These are phyloP conservation scores for Prunus mira DNA, from an alignment of 306 rosid genomes.

Conservation along the genomic window DNA sequence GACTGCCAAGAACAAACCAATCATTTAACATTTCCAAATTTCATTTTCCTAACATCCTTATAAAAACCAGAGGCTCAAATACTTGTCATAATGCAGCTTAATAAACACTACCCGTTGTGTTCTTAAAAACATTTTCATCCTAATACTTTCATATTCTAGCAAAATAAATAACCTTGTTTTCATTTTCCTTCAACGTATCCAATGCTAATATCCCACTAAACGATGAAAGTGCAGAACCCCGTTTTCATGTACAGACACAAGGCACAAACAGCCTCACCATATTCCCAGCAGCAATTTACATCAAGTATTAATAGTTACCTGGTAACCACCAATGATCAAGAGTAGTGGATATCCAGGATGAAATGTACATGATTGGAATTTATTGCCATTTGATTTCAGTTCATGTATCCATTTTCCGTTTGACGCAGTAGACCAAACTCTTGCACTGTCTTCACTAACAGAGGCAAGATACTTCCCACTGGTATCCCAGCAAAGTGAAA, in stretches of 20 bases:
- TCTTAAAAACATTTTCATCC: no score
- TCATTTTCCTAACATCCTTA: background rate
- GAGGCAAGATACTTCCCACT: constrained; percentile 54
- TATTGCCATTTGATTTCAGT: constrained; percentile 46
- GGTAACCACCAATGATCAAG: constrained; percentile 53
- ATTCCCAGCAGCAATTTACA: background rate
- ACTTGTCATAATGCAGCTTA: background rate
- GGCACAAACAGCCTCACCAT: background rate
- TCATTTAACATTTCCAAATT: background rate
- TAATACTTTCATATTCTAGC: no score
- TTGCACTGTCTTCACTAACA: constrained; percentile 55
- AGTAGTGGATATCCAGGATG: constrained; percentile 45
- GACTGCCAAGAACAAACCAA: constrained; percentile 31
- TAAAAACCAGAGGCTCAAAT: background rate
- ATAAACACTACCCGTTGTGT: no score
- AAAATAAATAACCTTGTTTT: no score
- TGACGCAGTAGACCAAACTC: constrained; percentile 41
- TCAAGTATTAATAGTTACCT: constrained; percentile 32
- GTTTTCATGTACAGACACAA: background rate
- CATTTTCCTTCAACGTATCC: no score
- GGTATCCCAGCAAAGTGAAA: constrained; percentile 59
- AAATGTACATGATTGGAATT: constrained; percentile 59
- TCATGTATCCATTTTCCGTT: constrained; percentile 46
- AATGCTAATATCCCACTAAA: no score
- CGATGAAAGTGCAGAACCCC: no score